A percentile compares a stretch with the other conserved stretches of the same genome.
phyloP scores from a whole-genome alignment of 257 asterid species.

The Solanum etuberosum region DNA sequence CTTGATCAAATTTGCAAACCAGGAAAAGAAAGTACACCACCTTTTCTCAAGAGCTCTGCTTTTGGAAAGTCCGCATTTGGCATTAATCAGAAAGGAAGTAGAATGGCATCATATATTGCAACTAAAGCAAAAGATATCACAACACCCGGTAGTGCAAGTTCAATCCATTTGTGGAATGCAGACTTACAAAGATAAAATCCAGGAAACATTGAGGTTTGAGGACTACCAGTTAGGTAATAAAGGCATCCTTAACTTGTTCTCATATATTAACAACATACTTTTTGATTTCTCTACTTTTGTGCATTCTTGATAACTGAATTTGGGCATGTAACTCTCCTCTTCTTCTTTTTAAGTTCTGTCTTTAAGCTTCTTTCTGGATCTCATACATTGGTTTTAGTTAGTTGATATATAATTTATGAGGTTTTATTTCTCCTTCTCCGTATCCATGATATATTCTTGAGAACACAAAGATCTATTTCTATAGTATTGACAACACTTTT shows the following conservation, averaged over 20 bases:
- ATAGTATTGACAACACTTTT: background rate
- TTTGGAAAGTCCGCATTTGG: background rate
- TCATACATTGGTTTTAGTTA: background rate
- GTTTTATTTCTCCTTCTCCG: background rate
- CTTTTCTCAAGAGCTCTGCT: background rate
- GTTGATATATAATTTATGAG: no score
- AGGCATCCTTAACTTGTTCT: slow-evolving; percentile 23
- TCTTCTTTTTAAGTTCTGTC: no score
- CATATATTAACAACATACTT: no score
- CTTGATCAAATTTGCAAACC: background rate
- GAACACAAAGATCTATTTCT: background rate
- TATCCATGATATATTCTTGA: background rate
- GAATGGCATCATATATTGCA: slow-evolving; percentile 10
- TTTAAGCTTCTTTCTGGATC: background rate
- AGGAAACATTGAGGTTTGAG: slow-evolving; percentile 22
- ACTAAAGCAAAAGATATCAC: slow-evolving; percentile 36
- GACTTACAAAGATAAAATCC: slow-evolving; percentile 46
- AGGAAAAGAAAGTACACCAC: background rate
- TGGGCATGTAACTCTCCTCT: no score
- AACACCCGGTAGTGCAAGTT: slow-evolving; percentile 26
- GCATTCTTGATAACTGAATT: background rate
- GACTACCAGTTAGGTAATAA: background rate
- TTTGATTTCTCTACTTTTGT: background rate
- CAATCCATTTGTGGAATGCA: slow-evolving; percentile 20
- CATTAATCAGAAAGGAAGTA: slow-evolving; percentile 11